Base-by-base conservation (phyloP, 371 early-diverging fungal genomes). In the Syncephalastrum sp. region DNA sequence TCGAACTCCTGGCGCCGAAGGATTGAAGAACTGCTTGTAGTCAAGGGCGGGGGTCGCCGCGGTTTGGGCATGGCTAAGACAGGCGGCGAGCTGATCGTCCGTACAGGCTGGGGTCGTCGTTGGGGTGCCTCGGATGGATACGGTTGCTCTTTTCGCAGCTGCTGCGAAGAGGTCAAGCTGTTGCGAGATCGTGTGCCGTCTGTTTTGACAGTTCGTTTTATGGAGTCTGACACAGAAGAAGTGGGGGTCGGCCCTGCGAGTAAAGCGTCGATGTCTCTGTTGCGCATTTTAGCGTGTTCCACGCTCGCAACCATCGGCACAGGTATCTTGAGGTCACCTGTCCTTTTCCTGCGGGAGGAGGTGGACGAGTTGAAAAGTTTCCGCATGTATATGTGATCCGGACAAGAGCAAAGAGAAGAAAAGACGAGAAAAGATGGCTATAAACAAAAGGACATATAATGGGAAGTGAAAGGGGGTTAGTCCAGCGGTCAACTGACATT, bases 41-140 rank as follows among this genome's bases (percentile, higher is more conserved):
- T 33, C 38, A 33, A 33, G 14, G 46, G 60, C 21, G 54, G 48
- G 10, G 53, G 60, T 4, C 54, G 53, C 15, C 60, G 53, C n/a
- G 60, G 60, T 42, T 60, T 60, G 15, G 60, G 60, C 60, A 60
- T 54, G 4, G 51, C 60, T 3, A 60, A 42, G 13, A 48, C 43
- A 25, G 60, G 60, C 3, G 60, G 60, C 15, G 60, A 60, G 24
- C 60, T 60, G 53, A 60, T 60, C 3, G 60, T 53, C 42, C 60
- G 60, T 38, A 33, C 38, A 33, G 38, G 33, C 23, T 24, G 53
- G 48, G 10, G 21, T 29, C 57, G 49, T 48, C 42, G 27, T 5
- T 49, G 57, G 42, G 10, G 42, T 42, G 8, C 38, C 47, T 15
- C 50, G 49, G 16, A 56, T 25, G 8, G 57, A 49, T 12, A 50